These are phyloP conservation scores for Isochrysis galbana DNA, from an alignment of 78 protist species.

Conservation along the genomic window DNA sequence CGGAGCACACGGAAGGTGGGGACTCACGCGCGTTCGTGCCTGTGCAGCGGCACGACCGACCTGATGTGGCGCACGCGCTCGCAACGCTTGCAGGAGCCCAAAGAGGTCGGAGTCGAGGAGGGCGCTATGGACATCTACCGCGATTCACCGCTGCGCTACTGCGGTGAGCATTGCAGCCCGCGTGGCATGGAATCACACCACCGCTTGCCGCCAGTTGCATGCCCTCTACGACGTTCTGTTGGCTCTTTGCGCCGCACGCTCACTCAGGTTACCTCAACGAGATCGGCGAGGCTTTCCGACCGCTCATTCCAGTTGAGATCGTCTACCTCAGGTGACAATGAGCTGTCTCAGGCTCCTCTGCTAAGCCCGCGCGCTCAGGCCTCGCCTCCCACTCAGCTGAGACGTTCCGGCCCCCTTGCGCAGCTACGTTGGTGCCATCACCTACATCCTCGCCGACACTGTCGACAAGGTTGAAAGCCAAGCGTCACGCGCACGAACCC, in stretches of 20 bases:
- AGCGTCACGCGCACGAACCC: no score
- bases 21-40: no score
- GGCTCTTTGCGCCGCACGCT: no score
- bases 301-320: background rate
- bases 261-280: background rate
- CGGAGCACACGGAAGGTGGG: no score
- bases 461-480: no score
- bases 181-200: no score
- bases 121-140: background rate
- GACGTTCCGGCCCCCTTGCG: background rate
- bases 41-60: background rate
- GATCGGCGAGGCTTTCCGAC: background rate
- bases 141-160: background rate
- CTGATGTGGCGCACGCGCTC: background rate
- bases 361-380: background rate
- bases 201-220: no score
- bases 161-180: no score
- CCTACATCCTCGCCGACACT: background rate
- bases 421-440: background rate
- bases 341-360: background rate
- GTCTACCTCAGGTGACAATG: background rate
- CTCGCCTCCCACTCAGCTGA: background rate
- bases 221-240: no score
- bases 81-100: background rate
- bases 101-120: background rate